phyloP scores from a whole-genome alignment of 495 filamentous ascomycete species.

The Penicillium manginii region DNA sequence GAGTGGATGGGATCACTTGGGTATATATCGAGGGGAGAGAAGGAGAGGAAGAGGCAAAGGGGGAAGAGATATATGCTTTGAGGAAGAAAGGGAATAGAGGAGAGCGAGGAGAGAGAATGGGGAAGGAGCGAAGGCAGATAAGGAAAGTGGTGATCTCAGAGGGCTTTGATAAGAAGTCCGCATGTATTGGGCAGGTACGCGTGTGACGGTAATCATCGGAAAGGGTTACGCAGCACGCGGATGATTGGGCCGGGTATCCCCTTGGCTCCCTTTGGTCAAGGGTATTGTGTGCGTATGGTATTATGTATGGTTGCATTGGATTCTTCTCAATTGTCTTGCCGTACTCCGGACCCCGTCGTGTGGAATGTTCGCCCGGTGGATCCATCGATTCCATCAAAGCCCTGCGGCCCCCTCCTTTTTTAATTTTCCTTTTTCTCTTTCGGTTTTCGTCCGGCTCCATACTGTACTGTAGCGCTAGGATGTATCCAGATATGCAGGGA shows the following conservation, averaged over 20 bases:
- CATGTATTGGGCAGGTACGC: conserved; percentile 39
- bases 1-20: background rate
- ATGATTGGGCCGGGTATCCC: conserved; percentile 9
- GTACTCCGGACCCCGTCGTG: conserved; percentile 5
- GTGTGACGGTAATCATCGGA: conserved; percentile 26
- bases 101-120: conserved; percentile 4
- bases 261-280: background rate
- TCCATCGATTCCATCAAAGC: conserved; percentile 15
- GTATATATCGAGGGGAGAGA: background rate
- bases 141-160: conserved; percentile 32
- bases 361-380: conserved; percentile 37
- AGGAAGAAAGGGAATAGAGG: conserved; percentile 3
- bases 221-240: conserved; percentile 9
- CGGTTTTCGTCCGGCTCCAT: too few species aligned
- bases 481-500: background rate
- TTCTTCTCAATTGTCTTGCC: conserved; percentile 3
- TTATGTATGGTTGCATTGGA: conserved; percentile 5
- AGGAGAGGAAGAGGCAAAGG: background rate
- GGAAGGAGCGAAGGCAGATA: conserved; percentile 18
- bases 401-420: background rate
- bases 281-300: conserved; percentile 4
- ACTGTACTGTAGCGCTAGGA: background rate
- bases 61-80: conserved; percentile 9
- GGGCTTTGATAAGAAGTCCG: conserved; percentile 30
- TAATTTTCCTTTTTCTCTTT: background rate